These are phyloP conservation scores for Aspergillus ochraceus DNA, from an alignment of 2,329 filamentous ascomycete genomes.

Conservation along the genomic window DNA sequence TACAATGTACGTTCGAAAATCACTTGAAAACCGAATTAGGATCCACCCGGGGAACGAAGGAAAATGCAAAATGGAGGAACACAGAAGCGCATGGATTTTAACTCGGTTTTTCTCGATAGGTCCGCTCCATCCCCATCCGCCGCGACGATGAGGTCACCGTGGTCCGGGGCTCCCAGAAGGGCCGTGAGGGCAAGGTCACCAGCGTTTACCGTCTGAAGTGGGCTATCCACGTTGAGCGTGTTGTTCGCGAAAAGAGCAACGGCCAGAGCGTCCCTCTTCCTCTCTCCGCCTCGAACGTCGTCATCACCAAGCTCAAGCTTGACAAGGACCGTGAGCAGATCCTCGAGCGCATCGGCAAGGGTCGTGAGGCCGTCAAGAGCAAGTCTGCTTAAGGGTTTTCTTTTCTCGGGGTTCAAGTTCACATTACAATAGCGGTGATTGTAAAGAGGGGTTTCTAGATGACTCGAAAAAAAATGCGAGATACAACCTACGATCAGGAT, in stretches of 20 bases:
- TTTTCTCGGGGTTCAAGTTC: conserved; percentile 60
- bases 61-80: not conserved
- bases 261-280: conserved; percentile 94
- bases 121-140: conserved; percentile 93
- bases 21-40: not conserved
- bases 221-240: conserved; percentile 93
- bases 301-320: conserved; percentile 99
- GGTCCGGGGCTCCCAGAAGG: conserved; percentile 92
- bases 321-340: conserved; percentile 54
- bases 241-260: conserved; percentile 95
- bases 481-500: conserved; percentile 26
- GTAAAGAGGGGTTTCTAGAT: conserved; percentile 28
- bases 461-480: conserved; percentile 23
- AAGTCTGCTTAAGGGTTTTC: conserved; percentile 63
- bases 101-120: conserved; percentile 51
- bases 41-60: not conserved
- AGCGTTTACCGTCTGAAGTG: conserved; percentile 99
- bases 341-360: conserved; percentile 48
- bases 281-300: conserved; percentile 93
- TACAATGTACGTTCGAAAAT: conserved; percentile 74
- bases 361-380: conserved; percentile 50
- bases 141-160: conserved; percentile 96
- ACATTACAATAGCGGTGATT: conserved; percentile 59
- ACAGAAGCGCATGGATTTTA: conserved; percentile 3
- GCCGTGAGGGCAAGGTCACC: conserved; percentile 96